Conservation (phyloP, 495 filamentous ascomycete species). For the Trichoderma reesei region DNA sequence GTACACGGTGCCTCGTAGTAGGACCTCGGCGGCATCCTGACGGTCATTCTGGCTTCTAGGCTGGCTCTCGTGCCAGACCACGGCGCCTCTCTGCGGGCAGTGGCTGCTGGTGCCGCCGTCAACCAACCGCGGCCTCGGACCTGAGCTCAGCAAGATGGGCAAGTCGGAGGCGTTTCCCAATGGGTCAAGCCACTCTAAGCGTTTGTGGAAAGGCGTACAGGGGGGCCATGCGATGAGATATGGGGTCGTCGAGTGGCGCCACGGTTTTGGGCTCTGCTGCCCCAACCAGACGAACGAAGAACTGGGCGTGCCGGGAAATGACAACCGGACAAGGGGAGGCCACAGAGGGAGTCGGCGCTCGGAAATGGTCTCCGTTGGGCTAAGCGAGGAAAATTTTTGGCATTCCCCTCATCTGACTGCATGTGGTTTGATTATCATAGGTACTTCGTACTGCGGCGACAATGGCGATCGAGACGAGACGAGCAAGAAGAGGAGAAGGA, state of each 20-base stretch:
- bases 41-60: background rate
- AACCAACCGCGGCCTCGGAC: background rate
- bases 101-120: background rate
- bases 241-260: background rate
- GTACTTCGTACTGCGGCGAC: background rate
- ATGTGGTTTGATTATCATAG: background rate
- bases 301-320: background rate
- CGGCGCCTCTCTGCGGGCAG: background rate
- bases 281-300: background rate
- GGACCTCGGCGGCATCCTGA: background rate
- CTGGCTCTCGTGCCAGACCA: background rate
- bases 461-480: background rate
- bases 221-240: background rate
- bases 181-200: background rate
- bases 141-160: slow-evolving; percentile 6
- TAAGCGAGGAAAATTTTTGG: slow-evolving; percentile 2
- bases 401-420: slow-evolving; percentile 2
- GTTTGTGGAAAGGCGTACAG: slow-evolving; percentile 1
- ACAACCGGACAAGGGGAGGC: background rate
- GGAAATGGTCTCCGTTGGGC: slow-evolving; percentile 7
- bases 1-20: background rate
- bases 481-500: background rate
- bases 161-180: slow-evolving; percentile 7
- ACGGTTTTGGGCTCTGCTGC: background rate
- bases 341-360: background rate